Conservation (phyloP, 345 rosid species). For the Eutrema heterophyllum region DNA sequence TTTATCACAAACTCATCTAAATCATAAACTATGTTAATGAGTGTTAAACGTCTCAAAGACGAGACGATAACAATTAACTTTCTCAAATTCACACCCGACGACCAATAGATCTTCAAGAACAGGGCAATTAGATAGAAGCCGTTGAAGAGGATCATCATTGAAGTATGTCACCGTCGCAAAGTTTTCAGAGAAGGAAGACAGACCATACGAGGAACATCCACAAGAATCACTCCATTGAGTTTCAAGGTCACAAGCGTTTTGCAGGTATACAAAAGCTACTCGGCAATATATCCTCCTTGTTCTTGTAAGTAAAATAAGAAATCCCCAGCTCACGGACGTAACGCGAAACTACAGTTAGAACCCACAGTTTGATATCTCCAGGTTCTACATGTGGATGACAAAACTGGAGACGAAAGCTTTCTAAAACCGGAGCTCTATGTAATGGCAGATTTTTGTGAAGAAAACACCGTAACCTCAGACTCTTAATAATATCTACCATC, state of each 20-base stretch:
- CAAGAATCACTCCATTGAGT: not conserved
- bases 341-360: not conserved
- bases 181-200: not conserved
- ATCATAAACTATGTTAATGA: not conserved
- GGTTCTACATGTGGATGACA: not conserved
- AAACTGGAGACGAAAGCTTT: not conserved
- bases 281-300: not conserved
- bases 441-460: not conserved
- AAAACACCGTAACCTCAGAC: no score
- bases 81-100: not conserved
- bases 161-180: not conserved
- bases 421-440: not conserved
- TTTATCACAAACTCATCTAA: not conserved
- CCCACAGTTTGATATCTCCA: not conserved
- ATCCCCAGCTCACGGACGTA: not conserved
- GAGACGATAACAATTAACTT: not conserved
- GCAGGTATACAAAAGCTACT: not conserved
- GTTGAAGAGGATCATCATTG: not conserved
- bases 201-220: not conserved
- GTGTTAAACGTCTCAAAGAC: not conserved
- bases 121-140: not conserved
- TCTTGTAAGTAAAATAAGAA: not conserved
- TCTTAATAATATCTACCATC: no score
- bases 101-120: not conserved
- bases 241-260: not conserved